Evolutionary conservation across 176 grass and related monocot species (phyloP).

Genomic region (Eleusine indica): DNA sequence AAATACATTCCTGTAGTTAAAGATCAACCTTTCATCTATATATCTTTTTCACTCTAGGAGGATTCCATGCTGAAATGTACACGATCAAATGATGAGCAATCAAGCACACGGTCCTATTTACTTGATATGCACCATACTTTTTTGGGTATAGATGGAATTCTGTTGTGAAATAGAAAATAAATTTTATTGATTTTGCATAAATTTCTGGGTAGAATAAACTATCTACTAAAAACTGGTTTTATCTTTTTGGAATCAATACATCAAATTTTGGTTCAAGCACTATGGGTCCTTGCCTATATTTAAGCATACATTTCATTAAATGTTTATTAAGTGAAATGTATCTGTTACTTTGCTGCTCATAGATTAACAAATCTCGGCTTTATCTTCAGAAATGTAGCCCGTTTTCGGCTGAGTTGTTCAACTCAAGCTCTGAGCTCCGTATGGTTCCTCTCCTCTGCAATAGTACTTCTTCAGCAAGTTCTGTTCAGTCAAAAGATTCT

Average conservation of each 20-base stretch:
- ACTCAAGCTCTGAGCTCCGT: constrained; percentile 41
- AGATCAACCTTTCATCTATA: too few relatives aligned
- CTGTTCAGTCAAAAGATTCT: constrained; percentile 59
- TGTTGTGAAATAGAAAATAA: background rate
- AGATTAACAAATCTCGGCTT: background rate
- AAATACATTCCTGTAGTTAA: too few relatives aligned
- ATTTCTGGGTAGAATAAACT: background rate
- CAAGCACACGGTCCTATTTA: background rate
- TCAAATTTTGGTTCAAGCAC: background rate
- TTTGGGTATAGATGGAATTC: background rate
- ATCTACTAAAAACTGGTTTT: background rate
- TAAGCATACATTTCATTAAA: background rate
- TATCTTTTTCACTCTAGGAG: too few relatives aligned
- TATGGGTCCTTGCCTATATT: background rate
- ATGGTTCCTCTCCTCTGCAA: constrained; percentile 75
- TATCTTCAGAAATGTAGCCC: constrained; percentile 73
- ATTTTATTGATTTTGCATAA: too few relatives aligned
- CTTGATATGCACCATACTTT: background rate
- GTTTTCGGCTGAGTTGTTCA: constrained; percentile 71
- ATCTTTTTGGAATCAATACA: background rate
- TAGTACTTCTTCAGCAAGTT: constrained; percentile 34
- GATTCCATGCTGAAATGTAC: background rate
- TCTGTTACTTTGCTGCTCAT: background rate
- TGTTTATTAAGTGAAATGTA: background rate
- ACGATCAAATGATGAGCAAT: background rate